phyloP scores from a whole-genome alignment of 1,139 yeast species.

The Diutina sp. region DNA sequence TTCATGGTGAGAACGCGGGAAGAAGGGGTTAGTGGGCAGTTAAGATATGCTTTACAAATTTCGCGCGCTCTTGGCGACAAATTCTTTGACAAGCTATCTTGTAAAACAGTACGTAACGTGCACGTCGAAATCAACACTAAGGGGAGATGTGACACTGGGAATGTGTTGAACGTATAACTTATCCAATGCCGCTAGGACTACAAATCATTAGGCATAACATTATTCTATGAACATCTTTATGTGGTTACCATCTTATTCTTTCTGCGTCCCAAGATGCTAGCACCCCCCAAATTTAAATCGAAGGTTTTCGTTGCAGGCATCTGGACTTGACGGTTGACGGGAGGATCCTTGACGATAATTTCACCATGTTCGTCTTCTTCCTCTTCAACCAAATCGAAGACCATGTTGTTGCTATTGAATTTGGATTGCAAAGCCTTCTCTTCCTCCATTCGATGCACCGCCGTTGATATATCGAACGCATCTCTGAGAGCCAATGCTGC shows the following conservation, averaged over 20 bases:
- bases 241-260: conserved; percentile 22
- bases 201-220: background rate
- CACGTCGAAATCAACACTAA: too few species aligned
- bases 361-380: conserved; percentile 1
- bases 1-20: background rate
- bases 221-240: background rate
- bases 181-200: background rate
- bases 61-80: background rate
- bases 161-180: too few species aligned
- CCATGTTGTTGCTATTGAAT: conserved; percentile 8
- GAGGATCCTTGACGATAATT: background rate
- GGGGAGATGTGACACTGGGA: too few species aligned
- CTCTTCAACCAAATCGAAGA: background rate
- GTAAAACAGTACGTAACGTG: too few species aligned
- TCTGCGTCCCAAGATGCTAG: conserved; percentile 72
- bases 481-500: conserved; percentile 89
- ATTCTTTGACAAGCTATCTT: too few species aligned
- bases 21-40: background rate
- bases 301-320: conserved; percentile 20
- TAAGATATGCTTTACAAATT: background rate
- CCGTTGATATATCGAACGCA: conserved; percentile 89
- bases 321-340: background rate
- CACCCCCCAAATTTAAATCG: conserved; percentile 64
- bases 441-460: conserved; percentile 88
- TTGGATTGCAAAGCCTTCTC: conserved; percentile 9